phyloP scores from a whole-genome alignment of 768 basidiomycete species.

The Boletus speciosus region DNA sequence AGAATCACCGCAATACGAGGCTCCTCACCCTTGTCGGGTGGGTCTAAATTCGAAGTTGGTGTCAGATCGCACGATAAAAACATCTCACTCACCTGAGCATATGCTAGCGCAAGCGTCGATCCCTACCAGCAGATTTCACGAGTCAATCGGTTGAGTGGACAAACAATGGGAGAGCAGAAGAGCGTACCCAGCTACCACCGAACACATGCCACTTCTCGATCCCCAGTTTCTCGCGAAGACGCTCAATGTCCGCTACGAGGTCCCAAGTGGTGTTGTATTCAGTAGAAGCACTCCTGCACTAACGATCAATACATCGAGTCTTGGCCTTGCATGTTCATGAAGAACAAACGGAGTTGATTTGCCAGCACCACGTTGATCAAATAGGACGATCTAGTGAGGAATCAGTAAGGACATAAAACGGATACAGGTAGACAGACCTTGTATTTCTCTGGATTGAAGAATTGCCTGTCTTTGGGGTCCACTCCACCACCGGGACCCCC shows the following conservation, averaged over 20 bases:
- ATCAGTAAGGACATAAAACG: neutral
- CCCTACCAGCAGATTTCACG: slow-evolving; percentile 44
- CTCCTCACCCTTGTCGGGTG: slow-evolving; percentile 80
- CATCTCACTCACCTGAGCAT: slow-evolving; percentile 62
- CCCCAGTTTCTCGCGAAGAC: slow-evolving; percentile 65
- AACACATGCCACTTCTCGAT: slow-evolving; percentile 93
- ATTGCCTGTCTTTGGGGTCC: slow-evolving; percentile 63
- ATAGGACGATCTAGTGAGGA: slow-evolving; percentile 63
- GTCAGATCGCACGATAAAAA: neutral
- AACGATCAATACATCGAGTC: slow-evolving; percentile 1
- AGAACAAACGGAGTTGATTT: slow-evolving; percentile 74
- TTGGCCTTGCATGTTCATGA: neutral
- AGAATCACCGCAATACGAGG: slow-evolving; percentile 65
- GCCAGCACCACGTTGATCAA: slow-evolving; percentile 89
- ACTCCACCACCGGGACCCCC: slow-evolving; percentile 84
- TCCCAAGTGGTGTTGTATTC: slow-evolving; percentile 95
- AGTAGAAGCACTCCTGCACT: slow-evolving; percentile 60
- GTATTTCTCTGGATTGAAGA: slow-evolving; percentile 85
- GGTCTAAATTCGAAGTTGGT: slow-evolving; percentile 38
- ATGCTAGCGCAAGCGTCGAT: slow-evolving; percentile 80
- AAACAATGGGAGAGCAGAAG: neutral
- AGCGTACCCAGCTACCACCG: slow-evolving; percentile 86
- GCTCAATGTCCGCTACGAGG: slow-evolving; percentile 87
- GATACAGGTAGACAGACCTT: slow-evolving; percentile 43
- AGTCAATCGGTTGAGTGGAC: neutral